Percentiles rank a stretch among this genome's conserved stretches.
Conservation (phyloP, 345 rosid genomes). For the Populus ilicifolia region DNA sequence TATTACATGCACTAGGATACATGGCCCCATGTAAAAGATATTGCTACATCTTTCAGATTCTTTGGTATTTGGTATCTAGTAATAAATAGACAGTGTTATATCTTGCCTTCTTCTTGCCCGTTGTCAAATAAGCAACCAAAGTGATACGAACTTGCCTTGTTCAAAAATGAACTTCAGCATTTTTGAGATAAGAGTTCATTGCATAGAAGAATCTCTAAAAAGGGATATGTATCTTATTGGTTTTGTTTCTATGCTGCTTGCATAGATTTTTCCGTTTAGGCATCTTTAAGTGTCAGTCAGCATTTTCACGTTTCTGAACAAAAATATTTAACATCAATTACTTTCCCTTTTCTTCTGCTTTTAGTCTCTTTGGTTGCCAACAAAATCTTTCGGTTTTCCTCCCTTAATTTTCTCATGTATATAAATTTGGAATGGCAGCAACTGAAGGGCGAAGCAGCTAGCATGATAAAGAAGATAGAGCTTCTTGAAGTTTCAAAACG, state of each 20-base stretch:
- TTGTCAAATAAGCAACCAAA: background rate
- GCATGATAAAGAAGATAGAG: conserved; percentile 76
- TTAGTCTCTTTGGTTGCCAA: background rate
- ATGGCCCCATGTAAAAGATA: too few relatives aligned
- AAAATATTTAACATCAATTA: too few relatives aligned
- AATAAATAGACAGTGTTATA: background rate
- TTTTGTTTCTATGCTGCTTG: background rate
- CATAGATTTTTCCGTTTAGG: background rate
- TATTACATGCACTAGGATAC: too few relatives aligned
- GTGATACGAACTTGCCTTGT: background rate
- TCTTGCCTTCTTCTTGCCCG: background rate
- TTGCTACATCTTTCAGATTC: background rate
- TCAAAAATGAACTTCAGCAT: background rate
- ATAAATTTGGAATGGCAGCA: conserved; percentile 44
- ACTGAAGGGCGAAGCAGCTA: conserved; percentile 66
- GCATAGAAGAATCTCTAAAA: background rate
- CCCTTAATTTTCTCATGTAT: background rate
- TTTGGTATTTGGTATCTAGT: background rate
- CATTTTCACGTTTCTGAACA: too few relatives aligned
- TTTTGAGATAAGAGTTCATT: background rate
- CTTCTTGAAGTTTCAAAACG: conserved; percentile 68
- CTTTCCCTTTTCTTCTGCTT: background rate
- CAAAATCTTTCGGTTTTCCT: background rate
- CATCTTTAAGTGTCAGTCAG: background rate
- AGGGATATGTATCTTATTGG: background rate